Evolutionary conservation across 1,139 yeast species (phyloP), one percentile per base, ranked within the genome.

Genomic region (Hansenula sp.): DNA sequence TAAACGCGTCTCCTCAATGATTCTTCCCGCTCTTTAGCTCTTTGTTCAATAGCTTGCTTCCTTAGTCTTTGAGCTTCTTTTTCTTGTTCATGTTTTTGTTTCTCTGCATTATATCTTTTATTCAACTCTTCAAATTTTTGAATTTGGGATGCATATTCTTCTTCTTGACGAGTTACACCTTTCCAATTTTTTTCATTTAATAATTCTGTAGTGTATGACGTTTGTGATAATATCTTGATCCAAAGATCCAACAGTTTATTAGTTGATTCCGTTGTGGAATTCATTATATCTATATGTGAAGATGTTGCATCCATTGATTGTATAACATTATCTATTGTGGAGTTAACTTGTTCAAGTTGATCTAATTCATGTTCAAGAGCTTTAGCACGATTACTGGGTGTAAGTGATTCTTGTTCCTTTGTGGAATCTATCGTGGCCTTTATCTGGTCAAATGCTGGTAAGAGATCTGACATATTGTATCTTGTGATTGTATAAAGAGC

Each of bases 161-260:
- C 53, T 22, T 51, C 54, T 25, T 41, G 49, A 32, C 43, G 48
- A 2, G 48, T 36, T 2, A 44, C 13, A 8, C 56, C 56, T 31
- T 43, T 46, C 55, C 56, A 53, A 32, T 34, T 42, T 32, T 46
- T 46, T 26, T 55, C 59, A 29, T 47, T 47, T 19, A 56, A 34
- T 12, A 55, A 38, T 4, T 43, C 36, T 3, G 48, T 43, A 1
- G 58, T 55, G 36, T 55, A 50, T 19, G 53, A 45, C 20, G 56
- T 49, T 34, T 56, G 60, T 8, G 60, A 56, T 2, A 56, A 43
- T 13, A 56, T 56, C 41, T 52, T 54, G 39, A 51, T 52, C 60
- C 60, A 56, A 2, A 52, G 40, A 28, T 55, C 57, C 27, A 56
- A 37, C 11, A 56, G 39, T 11, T 40, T 45, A 32, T 56, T 48